Evolutionary conservation across 352 stramenopile species (phyloP), one percentile per base, ranked within the genome.

Genomic region (Pythium plurisporium): DNA sequence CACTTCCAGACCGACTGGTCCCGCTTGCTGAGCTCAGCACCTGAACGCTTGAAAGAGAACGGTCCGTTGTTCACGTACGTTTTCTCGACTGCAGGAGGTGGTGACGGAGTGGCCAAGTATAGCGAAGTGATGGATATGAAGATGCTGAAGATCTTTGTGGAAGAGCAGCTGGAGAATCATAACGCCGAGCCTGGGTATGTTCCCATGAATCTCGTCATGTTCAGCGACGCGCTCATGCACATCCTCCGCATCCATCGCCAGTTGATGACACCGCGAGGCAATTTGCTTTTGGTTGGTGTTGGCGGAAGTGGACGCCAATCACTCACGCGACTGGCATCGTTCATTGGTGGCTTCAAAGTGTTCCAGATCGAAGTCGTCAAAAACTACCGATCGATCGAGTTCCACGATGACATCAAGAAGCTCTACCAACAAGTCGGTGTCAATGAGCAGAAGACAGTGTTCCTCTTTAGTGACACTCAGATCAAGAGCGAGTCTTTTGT

Each of bases 271-370:
- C 94, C 93, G 7, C 64, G 91, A 11, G 94, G 94, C 38, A 97
- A 98, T 51, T 94, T 94, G 17, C 96, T 98, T 85, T 79, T 98
- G 2, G 94, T 98, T 48, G 95, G 95, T 33, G 95, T 98, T 2
- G 95, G 95, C 23, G 95, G 95, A 17, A 95, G 75, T 55, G 95
- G 95, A 1, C 98, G 98, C 55, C 94, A 98, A 67, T 96, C 82
- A 31, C 76, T 98, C 2, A 92, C 94, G 36, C 63, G 94, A 1
- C 80, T 98, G 8, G 91, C 87, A 2, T 71, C 87, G 1, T 98
- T 96, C 65, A 91, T 98, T 57, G 81, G 93, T 8, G 90, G 96
- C 11, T 91, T 91, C 27, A 87, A 90, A 53, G 98, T 87, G 59
- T 70, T 91, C 14, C 82, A 95, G 51, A 97, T 98, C 38, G 91